Percentiles rank a stretch among this genome's conserved stretches.
Evolutionary conservation across 2,329 filamentous ascomycete genomes (phyloP).

Genomic region (Verticillium nubilum): DNA sequence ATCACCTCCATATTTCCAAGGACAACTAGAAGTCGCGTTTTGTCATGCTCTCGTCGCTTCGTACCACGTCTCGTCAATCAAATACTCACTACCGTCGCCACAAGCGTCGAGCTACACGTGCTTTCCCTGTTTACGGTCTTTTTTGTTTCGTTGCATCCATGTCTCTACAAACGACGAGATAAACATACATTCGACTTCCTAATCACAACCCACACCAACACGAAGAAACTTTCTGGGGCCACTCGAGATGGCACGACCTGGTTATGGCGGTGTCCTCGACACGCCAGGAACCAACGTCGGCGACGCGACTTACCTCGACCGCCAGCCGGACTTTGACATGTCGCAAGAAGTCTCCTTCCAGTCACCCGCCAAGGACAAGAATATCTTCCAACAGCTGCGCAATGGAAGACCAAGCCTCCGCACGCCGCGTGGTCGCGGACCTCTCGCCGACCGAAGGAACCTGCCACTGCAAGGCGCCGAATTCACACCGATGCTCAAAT

Average conservation of each 20-base stretch:
- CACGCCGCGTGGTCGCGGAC: constrained; percentile 70
- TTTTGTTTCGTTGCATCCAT: neutral
- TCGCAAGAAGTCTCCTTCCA: constrained; percentile 85
- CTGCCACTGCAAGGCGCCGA: constrained; percentile 68
- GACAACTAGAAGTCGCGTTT: neutral
- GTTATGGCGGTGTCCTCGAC: constrained; percentile 62
- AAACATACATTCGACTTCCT: neutral
- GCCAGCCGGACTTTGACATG: constrained; percentile 70
- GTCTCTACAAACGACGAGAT: neutral
- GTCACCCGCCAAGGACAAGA: constrained; percentile 70
- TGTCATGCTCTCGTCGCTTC: neutral
- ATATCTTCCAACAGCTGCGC: constrained; percentile 69
- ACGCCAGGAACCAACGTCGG: constrained; percentile 81
- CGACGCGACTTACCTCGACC: constrained; percentile 74
- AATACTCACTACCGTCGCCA: neutral
- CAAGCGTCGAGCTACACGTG: neutral
- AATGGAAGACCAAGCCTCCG: constrained; percentile 60
- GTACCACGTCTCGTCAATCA: neutral
- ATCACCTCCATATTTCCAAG: constrained; percentile 1
- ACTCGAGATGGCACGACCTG: constrained; percentile 57
- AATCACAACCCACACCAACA: neutral
- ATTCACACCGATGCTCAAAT: constrained; percentile 92
- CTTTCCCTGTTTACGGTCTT: constrained; percentile 5
- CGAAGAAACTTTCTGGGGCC: neutral
- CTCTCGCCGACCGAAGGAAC: constrained; percentile 67